Base-by-base conservation (phyloP, 805 yeast species). In the Candida silvatica region DNA sequence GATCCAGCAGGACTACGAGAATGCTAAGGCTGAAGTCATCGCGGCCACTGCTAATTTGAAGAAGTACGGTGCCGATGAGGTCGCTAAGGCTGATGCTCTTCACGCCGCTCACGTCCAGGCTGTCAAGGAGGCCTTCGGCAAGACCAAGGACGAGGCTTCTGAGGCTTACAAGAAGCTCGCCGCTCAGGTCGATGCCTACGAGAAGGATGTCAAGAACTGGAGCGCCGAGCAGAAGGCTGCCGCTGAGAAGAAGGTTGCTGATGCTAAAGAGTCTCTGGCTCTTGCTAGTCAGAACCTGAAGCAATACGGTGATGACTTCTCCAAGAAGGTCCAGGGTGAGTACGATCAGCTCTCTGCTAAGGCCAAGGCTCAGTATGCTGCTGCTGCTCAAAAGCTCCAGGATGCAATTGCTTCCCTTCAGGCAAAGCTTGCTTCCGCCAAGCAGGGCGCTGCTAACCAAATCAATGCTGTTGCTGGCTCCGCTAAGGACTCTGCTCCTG, bases 151-250 rank as follows among this genome's bases (percentile, higher is more conserved):
- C 7, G 34, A 17, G 8, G 41, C 41, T 4, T 24, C 17, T 8
- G 12, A 31, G 12, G 18, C 51, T 54, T 12, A 49, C 45, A 26
- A 26, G 29, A 26, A 26, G n/a, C 14, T 56, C 15, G 49, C 52
- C 18, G 44, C 50, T 6, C 45, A 56, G 27, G 17, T 49, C 3
- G 60, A 59, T n/a, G 64, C 66, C 4, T 52, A 60, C 29, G 38
- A 40, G 17, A 40, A 43, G 44, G 54, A 29, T 16, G 40, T 23
- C 37, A 39, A 30, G 20, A 46, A 18, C 18, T 40, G 15, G 39
- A 43, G 18, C 41, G 51, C 24, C 3, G 29, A 28, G 4, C 20
- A 46, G 42, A 29, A 37, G 52, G 3, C 44, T 52, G 25, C 51
- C 56, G 20, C 57, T 52, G 18, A 34, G 15, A 26, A 29, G 22